These are phyloP conservation scores for Bruguiera sexangula DNA, from an alignment of 345 rosid species.

Conservation along the genomic window DNA sequence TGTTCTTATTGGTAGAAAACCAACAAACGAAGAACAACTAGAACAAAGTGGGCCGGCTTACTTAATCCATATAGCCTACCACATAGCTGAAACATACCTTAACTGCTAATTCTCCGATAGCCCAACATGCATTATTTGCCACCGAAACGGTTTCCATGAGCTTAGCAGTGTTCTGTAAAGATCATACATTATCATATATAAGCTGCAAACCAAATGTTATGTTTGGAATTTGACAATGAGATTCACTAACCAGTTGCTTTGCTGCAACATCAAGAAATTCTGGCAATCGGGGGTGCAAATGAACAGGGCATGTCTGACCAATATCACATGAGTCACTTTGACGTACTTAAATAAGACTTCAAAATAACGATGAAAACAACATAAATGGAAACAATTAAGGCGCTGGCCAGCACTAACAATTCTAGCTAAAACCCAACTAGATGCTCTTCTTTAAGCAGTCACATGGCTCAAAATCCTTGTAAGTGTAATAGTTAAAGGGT, in stretches of 20 bases:
- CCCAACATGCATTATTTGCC: conserved; percentile 99
- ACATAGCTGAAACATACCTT: conserved; percentile 44
- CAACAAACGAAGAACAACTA: background rate
- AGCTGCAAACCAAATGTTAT: conserved; percentile 8
- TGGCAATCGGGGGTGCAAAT: conserved; percentile 59
- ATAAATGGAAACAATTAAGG: conserved; percentile 5
- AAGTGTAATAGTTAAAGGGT: background rate
- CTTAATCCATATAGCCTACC: background rate
- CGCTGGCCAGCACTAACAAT: background rate
- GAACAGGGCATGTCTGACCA: conserved; percentile 58
- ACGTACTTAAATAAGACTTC: background rate
- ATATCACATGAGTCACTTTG: conserved; percentile 3
- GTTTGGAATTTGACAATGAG: conserved; percentile 17
- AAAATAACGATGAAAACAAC: conserved; percentile 3
- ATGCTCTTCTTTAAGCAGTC: background rate
- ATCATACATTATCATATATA: conserved; percentile 16
- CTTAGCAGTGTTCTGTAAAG: conserved; percentile 56
- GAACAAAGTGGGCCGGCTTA: background rate
- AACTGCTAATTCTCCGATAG: conserved; percentile 93
- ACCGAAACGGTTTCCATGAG: conserved; percentile 75
- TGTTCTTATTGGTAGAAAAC: background rate
- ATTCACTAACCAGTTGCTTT: conserved; percentile 69
- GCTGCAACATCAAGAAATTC: conserved; percentile 68
- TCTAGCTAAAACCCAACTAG: conserved; percentile 9
- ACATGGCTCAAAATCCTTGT: background rate